A percentile compares a stretch with the other conserved stretches of the same genome.
Evolutionary conservation across 306 rosid species (phyloP).

Genomic region (Lupinus albus): DNA sequence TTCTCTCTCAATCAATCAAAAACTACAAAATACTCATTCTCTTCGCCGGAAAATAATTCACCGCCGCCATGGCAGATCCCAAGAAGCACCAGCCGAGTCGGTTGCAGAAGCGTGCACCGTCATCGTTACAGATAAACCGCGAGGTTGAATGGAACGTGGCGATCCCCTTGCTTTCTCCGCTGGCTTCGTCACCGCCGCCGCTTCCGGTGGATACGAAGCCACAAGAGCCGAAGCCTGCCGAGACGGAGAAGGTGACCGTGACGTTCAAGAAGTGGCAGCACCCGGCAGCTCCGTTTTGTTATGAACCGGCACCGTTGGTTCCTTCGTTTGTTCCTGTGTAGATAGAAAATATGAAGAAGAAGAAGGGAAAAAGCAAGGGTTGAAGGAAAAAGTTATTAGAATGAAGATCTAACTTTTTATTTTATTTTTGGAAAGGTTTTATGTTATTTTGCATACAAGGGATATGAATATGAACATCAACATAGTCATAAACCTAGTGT

Average conservation of each 20-base stretch:
- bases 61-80: conserved; percentile 57
- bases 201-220: conserved; percentile 14
- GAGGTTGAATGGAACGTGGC: conserved; percentile 80
- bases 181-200: conserved; percentile 64
- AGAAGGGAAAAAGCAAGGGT: neutral
- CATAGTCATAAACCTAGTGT: neutral
- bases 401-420: conserved; percentile 48
- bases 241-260: conserved; percentile 47
- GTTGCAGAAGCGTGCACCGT: conserved; percentile 81
- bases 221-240: conserved; percentile 43
- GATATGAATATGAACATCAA: neutral
- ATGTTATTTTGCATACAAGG: conserved; percentile 39
- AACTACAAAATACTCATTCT: neutral
- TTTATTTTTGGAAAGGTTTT: conserved; percentile 33
- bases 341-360: neutral
- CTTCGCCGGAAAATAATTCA: neutral
- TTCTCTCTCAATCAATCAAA: neutral
- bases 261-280: conserved; percentile 84
- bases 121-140: conserved; percentile 65
- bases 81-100: conserved; percentile 59
- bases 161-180: conserved; percentile 83
- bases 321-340: conserved; percentile 68
- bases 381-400: neutral
- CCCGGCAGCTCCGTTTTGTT: conserved; percentile 92
- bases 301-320: conserved; percentile 54